These are phyloP conservation scores for Plasmodium reichenowi DNA, from an alignment of 169 alveolate species.

Conservation along the genomic window DNA sequence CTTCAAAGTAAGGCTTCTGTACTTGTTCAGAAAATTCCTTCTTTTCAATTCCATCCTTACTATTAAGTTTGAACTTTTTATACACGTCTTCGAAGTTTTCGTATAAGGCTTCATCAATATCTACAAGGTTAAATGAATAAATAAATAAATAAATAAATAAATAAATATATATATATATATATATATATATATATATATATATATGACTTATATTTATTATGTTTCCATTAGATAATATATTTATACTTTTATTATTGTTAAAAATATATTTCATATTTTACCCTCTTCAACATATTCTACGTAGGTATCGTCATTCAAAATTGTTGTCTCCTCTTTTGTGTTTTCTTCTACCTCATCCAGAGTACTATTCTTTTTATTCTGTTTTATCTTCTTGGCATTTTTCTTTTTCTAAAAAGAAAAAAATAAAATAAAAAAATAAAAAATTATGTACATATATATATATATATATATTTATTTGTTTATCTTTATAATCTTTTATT, in stretches of 20 bases:
- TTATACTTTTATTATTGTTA: not conserved
- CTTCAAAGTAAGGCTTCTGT: conserved; percentile 11
- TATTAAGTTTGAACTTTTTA: conserved; percentile 34
- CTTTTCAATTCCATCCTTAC: conserved; percentile 26
- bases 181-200: not conserved
- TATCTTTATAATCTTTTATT: too few relatives aligned
- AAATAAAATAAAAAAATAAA: not conserved
- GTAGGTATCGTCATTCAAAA: conserved; percentile 11
- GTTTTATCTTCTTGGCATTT: conserved; percentile 55
- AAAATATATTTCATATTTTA: not conserved
- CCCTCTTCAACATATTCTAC: conserved; percentile 75
- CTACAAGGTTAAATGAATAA: not conserved
- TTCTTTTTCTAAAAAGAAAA: conserved; percentile 51
- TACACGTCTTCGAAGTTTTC: conserved; percentile 59
- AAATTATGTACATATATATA: not conserved
- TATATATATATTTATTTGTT: too few relatives aligned
- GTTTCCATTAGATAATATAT: not conserved
- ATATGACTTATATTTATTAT: not conserved
- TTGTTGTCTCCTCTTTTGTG: not conserved
- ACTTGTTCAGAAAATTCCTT: conserved; percentile 27
- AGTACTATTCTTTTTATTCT: conserved; percentile 1
- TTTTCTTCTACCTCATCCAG: not conserved
- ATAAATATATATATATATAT: not conserved
- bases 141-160: not conserved
- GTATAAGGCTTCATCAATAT: conserved; percentile 15